Conservation (phyloP, 306 rosid genomes). For the Rosa rugosa region DNA sequence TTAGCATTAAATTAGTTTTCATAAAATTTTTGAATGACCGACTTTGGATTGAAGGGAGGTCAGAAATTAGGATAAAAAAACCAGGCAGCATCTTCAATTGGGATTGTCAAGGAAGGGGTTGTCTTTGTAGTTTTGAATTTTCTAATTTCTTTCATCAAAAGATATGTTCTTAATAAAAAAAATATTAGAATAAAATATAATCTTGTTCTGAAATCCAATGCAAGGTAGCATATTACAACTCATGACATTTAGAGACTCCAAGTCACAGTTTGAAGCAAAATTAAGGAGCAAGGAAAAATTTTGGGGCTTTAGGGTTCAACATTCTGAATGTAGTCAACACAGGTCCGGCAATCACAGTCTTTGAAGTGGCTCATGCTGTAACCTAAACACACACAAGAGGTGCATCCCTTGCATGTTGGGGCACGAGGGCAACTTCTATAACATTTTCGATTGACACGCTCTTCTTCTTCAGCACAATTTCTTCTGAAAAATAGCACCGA, state of each 20-base stretch:
- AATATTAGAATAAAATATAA: no score
- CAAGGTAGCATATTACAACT: not conserved
- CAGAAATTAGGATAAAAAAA: no score
- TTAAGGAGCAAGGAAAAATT: not conserved
- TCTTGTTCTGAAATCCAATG: not conserved
- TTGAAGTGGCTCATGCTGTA: constrained; percentile 53
- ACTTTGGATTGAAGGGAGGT: no score
- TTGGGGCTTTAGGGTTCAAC: constrained; percentile 23
- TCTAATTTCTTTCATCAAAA: not conserved
- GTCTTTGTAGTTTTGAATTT: no score
- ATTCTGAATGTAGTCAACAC: constrained; percentile 46
- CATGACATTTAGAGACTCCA: not conserved
- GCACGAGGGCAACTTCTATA: constrained; percentile 37
- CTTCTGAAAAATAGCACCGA: constrained; percentile 23
- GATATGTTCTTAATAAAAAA: not conserved
- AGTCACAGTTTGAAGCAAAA: no score
- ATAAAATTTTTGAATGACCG: no score
- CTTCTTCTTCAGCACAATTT: constrained; percentile 38
- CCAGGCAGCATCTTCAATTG: no score
- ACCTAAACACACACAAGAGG: constrained; percentile 41
- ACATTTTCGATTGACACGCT: constrained; percentile 33
- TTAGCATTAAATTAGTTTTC: no score
- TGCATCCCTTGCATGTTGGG: constrained; percentile 43
- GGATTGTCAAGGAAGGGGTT: no score
- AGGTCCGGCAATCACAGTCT: constrained; percentile 46